phyloP scores from a whole-genome alignment of 768 basidiomycete genomes.

The Clitopilus hobsonii region DNA sequence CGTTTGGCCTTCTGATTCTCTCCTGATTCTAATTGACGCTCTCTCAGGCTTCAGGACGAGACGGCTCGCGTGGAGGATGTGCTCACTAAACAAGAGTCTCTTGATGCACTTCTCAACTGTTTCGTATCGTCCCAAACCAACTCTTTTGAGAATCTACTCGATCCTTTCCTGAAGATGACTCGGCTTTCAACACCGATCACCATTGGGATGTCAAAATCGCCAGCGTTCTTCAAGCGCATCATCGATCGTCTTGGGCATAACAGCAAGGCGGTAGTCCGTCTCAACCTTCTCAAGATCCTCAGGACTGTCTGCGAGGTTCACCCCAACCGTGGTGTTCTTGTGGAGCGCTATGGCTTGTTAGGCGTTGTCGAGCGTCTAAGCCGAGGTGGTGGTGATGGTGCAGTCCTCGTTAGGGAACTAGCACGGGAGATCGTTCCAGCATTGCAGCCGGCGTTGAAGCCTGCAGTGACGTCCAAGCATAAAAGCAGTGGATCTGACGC shows the following conservation, averaged over 20 bases:
- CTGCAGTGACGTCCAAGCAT: constrained; percentile 27
- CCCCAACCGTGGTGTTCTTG: constrained; percentile 76
- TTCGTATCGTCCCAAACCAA: constrained; percentile 85
- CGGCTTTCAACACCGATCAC: constrained; percentile 74
- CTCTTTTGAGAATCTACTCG: constrained; percentile 88
- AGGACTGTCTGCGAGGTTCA: constrained; percentile 86
- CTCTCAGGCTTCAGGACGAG: constrained; percentile 86
- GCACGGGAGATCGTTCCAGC: constrained; percentile 82
- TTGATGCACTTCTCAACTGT: constrained; percentile 69
- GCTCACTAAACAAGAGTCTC: constrained; percentile 58
- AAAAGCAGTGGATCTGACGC: constrained; percentile 16
- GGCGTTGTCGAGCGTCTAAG: constrained; percentile 80
- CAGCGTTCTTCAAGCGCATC: constrained; percentile 84
- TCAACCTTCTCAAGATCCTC: constrained; percentile 84
- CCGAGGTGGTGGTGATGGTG: constrained; percentile 70
- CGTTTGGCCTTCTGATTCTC: constrained; percentile 14
- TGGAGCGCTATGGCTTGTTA: constrained; percentile 77
- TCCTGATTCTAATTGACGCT: neutral
- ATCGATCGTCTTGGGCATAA: constrained; percentile 71
- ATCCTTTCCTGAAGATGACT: constrained; percentile 89
- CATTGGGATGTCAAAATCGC: constrained; percentile 68
- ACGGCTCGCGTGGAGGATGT: constrained; percentile 90
- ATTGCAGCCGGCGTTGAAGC: constrained; percentile 67
- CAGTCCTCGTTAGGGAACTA: constrained; percentile 86
- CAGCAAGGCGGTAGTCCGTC: constrained; percentile 82